phyloP scores from a whole-genome alignment of 208 protist genomes.

The Herpetomonas tarakana region DNA sequence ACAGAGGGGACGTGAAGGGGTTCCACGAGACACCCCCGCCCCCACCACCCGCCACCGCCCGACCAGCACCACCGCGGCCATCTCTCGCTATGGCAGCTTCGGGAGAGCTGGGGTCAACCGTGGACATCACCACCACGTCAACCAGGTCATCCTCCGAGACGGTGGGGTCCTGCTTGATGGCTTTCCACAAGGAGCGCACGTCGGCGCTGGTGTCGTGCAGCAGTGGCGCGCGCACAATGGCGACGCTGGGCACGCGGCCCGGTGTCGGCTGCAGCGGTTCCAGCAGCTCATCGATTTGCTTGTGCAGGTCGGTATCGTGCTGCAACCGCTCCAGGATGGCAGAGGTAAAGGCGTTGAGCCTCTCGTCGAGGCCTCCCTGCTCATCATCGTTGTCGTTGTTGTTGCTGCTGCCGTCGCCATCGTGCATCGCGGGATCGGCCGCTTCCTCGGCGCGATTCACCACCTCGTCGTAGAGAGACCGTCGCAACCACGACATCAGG shows the following conservation, averaged over 20 bases:
- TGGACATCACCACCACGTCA: constrained; percentile 42
- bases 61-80: neutral
- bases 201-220: constrained; percentile 33
- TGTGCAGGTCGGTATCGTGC: constrained; percentile 2
- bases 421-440: too few species aligned
- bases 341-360: neutral
- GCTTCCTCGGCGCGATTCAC: too few species aligned
- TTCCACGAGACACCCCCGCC: neutral
- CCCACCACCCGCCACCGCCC: neutral
- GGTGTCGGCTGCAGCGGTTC: constrained; percentile 19
- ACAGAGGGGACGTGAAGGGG: constrained; percentile 1
- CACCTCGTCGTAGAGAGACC: too few species aligned
- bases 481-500: too few species aligned
- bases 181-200: constrained; percentile 26
- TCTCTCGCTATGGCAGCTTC: constrained; percentile 25
- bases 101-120: neutral
- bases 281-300: constrained; percentile 25
- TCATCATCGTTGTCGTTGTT: neutral
- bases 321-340: neutral
- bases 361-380: neutral
- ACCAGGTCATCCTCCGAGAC: constrained; percentile 47
- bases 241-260: constrained; percentile 30
- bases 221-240: constrained; percentile 21
- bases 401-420: neutral
- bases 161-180: constrained; percentile 38